These are phyloP conservation scores for Meyerozyma guilliermondii DNA, from an alignment of 1,139 yeast genomes.

Conservation along the genomic window DNA sequence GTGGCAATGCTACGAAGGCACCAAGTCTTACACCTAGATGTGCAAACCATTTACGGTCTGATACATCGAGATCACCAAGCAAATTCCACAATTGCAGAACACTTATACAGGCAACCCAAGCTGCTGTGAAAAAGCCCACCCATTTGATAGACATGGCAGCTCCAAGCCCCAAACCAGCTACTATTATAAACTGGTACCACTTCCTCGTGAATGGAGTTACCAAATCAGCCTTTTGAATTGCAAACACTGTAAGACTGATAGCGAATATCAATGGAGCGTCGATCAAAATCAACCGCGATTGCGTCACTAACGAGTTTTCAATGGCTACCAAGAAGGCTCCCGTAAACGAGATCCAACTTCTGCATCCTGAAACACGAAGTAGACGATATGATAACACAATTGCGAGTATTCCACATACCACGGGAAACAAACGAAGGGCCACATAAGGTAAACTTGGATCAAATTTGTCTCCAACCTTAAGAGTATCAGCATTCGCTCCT, in stretches of 20 bases:
- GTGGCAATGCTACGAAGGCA: constrained; percentile 43
- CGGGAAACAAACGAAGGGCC: constrained; percentile 29
- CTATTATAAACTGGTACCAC: constrained; percentile 42
- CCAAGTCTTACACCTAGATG: constrained; percentile 28
- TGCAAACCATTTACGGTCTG: constrained; percentile 22
- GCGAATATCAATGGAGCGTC: constrained; percentile 49
- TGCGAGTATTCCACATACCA: constrained; percentile 37
- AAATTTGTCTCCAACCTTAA: constrained; percentile 29
- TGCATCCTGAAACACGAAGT: constrained; percentile 43
- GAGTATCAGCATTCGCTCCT: constrained; percentile 36
- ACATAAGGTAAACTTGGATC: constrained; percentile 28
- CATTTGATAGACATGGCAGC: constrained; percentile 46
- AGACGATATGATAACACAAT: constrained; percentile 44
- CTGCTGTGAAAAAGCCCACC: constrained; percentile 77
- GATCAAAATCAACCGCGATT: constrained; percentile 44
- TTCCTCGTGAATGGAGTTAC: constrained; percentile 26
- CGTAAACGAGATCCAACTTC: constrained; percentile 35
- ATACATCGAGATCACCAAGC: constrained; percentile 51
- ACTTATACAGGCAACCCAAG: constrained; percentile 49
- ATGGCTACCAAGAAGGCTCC: constrained; percentile 42
- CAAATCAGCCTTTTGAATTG: constrained; percentile 39
- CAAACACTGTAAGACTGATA: constrained; percentile 36
- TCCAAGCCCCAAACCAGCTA: constrained; percentile 52
- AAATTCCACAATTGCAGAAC: constrained; percentile 47
- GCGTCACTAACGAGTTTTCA: constrained; percentile 52